phyloP scores from a whole-genome alignment of 768 basidiomycete genomes.

The Boletus rubescentipes region DNA sequence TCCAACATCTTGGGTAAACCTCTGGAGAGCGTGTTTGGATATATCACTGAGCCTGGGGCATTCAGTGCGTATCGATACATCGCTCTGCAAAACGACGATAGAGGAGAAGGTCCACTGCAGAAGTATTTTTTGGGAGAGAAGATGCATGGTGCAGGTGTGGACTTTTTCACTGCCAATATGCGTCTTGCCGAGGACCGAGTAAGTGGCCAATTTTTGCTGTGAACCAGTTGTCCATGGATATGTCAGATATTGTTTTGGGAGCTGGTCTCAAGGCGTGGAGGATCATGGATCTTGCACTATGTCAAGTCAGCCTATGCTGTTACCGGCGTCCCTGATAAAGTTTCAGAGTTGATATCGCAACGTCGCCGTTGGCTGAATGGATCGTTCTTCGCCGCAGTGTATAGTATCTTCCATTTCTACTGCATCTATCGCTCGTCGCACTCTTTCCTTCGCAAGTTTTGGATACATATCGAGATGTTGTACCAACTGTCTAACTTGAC shows the following conservation, averaged over 20 bases:
- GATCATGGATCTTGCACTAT: slow-evolving; percentile 91
- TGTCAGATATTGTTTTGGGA: slow-evolving; percentile 92
- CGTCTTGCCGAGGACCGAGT: slow-evolving; percentile 89
- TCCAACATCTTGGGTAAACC: slow-evolving; percentile 92
- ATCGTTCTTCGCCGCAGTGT: slow-evolving; percentile 92
- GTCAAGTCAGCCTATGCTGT: slow-evolving; percentile 93
- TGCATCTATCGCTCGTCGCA: slow-evolving; percentile 94
- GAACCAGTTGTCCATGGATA: slow-evolving; percentile 9
- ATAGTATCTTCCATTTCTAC: slow-evolving; percentile 88
- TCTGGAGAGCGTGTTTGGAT: slow-evolving; percentile 86
- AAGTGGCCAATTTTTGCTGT: slow-evolving; percentile 23
- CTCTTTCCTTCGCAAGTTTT: slow-evolving; percentile 77
- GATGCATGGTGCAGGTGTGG: slow-evolving; percentile 84
- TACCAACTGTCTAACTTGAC: slow-evolving; percentile 90
- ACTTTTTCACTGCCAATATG: slow-evolving; percentile 96
- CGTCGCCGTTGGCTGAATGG: slow-evolving; percentile 97
- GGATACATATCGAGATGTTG: slow-evolving; percentile 92
- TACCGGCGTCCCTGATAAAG: slow-evolving; percentile 92
- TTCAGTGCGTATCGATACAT: slow-evolving; percentile 92
- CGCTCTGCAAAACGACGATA: slow-evolving; percentile 81
- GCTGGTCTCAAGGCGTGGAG: slow-evolving; percentile 90
- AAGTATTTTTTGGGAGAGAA: slow-evolving; percentile 98
- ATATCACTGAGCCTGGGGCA: slow-evolving; percentile 93
- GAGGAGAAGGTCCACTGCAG: slow-evolving; percentile 84
- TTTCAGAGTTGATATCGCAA: slow-evolving; percentile 93